Evolutionary conservation across 2,329 filamentous ascomycete species (phyloP).

Genomic region (Venturia aucupariae): DNA sequence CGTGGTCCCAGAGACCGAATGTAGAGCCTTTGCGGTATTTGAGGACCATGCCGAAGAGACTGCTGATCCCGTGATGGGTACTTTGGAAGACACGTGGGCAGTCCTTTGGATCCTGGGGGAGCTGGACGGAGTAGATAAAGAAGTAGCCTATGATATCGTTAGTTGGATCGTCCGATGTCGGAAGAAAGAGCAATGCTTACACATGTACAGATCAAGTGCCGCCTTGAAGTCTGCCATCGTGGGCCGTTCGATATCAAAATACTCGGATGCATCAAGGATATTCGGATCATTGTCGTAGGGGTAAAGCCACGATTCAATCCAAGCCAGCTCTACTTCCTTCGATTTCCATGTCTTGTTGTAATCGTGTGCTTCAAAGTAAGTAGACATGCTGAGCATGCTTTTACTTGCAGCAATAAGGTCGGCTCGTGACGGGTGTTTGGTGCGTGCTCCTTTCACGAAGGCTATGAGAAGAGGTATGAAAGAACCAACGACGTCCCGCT

Average conservation of each 20-base stretch:
- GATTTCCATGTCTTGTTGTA: conserved; percentile 41
- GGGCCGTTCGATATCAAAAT: conserved; percentile 27
- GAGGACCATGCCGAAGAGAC: conserved; percentile 46
- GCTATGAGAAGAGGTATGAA: conserved; percentile 45
- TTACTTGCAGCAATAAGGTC: conserved; percentile 39
- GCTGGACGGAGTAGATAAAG: conserved; percentile 40
- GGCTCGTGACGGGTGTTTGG: conserved; percentile 32
- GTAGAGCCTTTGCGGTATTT: conserved; percentile 46
- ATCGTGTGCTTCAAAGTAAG: conserved; percentile 42
- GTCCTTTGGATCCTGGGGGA: conserved; percentile 37
- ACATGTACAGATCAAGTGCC: conserved; percentile 27
- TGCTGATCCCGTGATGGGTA: conserved; percentile 47
- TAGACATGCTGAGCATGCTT: conserved; percentile 40
- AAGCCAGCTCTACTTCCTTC: conserved; percentile 35
- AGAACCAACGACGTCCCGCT: conserved; percentile 41
- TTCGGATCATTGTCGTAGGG: conserved; percentile 31
- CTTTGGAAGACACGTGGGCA: conserved; percentile 47
- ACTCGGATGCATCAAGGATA: conserved; percentile 23
- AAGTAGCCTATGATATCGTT: conserved; percentile 23
- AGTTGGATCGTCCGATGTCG: neutral
- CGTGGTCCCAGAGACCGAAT: conserved; percentile 49
- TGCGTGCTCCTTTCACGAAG: conserved; percentile 42
- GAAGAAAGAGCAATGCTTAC: conserved; percentile 17
- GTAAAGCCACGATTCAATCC: conserved; percentile 39
- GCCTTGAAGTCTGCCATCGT: conserved; percentile 25